A percentile compares a stretch with the other conserved stretches of the same genome.
Conservation (phyloP, 257 asterid genomes). For the Solanum tarijense region DNA sequence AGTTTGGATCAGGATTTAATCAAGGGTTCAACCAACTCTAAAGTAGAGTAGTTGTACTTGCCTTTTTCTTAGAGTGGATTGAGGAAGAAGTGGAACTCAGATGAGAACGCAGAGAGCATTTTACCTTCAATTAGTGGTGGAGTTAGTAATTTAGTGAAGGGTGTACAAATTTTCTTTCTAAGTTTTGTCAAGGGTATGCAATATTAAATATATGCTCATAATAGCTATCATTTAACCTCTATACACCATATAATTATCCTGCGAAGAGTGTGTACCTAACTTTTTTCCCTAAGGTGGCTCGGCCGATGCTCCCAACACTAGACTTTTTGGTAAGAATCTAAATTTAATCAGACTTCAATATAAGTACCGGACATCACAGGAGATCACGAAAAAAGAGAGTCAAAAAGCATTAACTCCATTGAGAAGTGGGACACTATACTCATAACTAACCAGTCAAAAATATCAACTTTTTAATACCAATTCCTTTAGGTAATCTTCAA, state of each 20-base stretch:
- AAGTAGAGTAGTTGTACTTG: too few relatives aligned
- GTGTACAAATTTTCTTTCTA: background rate
- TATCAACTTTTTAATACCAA: background rate
- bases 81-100: too few relatives aligned
- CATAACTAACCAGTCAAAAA: background rate
- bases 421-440: background rate
- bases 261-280: background rate
- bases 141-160: background rate
- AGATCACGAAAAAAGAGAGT: background rate
- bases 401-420: background rate
- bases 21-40: background rate
- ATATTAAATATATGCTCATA: background rate
- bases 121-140: background rate
- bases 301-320: background rate
- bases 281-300: background rate
- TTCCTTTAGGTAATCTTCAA: background rate
- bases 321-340: rapidly evolving
- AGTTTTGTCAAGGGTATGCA: background rate
- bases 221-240: too few relatives aligned
- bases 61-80: too few relatives aligned
- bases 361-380: background rate
- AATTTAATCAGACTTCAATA: background rate
- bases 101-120: background rate
- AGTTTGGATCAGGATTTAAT: background rate
- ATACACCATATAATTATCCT: background rate